Evolutionary conservation across 192 early-diverging fungal species (phyloP), one percentile per base, ranked within the genome.

Genomic region (Spinellus fusiger): DNA sequence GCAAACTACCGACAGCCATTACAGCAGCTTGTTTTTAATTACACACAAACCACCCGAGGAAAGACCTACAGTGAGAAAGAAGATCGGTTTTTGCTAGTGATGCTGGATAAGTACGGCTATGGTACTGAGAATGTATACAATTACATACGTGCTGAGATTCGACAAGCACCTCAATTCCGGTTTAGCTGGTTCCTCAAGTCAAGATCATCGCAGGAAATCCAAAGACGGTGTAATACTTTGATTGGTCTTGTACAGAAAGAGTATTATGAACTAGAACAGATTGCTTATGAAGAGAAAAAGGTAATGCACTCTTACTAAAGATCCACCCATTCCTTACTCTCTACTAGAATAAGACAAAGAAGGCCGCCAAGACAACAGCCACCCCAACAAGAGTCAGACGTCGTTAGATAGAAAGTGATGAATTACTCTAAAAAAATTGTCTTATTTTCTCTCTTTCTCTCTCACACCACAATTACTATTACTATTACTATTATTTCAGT

Each of bases 171-270:
- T 3, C 52, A 94, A 35, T 97, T 99, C 80, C 75, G 90, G 34
- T 99, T 99, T 67, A 91, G 97, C 66, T 99, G 95, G 95, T 99
- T 95, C 76, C 83, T 99, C 62, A 97, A 96, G 73, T 94, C 92
- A 38, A 80, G 96, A 33, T 95, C 93, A 34, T 73, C 93, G 2
- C 75, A 84, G 51, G 94, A 96, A 71, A 80, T 96, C 48, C 76
- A 81, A 53, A 75, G 92, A 25, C 86, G 94, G 12, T 95, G 93
- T 69, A 84, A 88, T 44, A 93, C 91, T 15, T 77, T 96, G 18
- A 84, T 96, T 44, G 74, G 62, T 54, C 64, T 88, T 38, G 65
- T 89, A 27, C 68, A 80, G 53, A 87, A 86, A 54, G 87, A 86
- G 66, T 64, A 74, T 48, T 48, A 56, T 6, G 78, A 73, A 57